A percentile compares a stretch with the other conserved stretches of the same genome.
Conservation (phyloP, 2,329 filamentous ascomycete species). For the Gliomastix tumulicola region DNA sequence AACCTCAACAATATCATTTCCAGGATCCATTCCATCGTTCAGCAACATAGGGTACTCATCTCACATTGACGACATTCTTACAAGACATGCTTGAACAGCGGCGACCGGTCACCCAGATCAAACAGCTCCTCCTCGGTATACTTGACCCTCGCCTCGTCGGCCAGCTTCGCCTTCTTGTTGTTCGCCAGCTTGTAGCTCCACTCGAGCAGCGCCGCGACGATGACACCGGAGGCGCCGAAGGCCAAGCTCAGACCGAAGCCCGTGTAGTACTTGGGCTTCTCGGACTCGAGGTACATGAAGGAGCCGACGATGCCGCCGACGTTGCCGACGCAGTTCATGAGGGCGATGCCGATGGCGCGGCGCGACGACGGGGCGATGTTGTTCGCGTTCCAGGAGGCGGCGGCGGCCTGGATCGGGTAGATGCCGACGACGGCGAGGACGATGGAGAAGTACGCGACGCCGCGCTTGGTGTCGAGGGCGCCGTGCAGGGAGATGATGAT, state of each 20-base stretch:
- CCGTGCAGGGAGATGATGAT: constrained; percentile 51
- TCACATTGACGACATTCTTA: too few relatives aligned
- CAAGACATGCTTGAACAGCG: constrained; percentile 4
- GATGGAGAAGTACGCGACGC: constrained; percentile 58
- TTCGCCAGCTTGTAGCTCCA: constrained; percentile 13
- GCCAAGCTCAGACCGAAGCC: constrained; percentile 19
- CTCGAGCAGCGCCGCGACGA: constrained; percentile 15
- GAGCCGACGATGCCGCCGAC: constrained; percentile 6
- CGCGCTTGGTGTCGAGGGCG: constrained; percentile 28
- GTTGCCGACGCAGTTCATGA: constrained; percentile 7
- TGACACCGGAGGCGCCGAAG: constrained; percentile 13
- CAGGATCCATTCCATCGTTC: too few relatives aligned
- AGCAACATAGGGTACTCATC: too few relatives aligned
- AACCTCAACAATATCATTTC: too few relatives aligned
- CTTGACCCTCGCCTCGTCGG: constrained; percentile 5
- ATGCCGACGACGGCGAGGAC: constrained; percentile 65
- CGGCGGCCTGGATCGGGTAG: constrained; percentile 39
- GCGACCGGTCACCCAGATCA: constrained; percentile 1
- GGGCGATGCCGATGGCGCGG: constrained; percentile 7
- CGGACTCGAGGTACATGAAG: constrained; percentile 11
- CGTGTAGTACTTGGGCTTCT: constrained; percentile 17
- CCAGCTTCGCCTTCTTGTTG: constrained; percentile 10
- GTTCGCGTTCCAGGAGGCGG: constrained; percentile 4
- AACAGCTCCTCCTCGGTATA: constrained; percentile 1
- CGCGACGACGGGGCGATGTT: constrained; percentile 8